Base-by-base conservation (phyloP, 345 rosid species). In the Arabidopsis arenosa region DNA sequence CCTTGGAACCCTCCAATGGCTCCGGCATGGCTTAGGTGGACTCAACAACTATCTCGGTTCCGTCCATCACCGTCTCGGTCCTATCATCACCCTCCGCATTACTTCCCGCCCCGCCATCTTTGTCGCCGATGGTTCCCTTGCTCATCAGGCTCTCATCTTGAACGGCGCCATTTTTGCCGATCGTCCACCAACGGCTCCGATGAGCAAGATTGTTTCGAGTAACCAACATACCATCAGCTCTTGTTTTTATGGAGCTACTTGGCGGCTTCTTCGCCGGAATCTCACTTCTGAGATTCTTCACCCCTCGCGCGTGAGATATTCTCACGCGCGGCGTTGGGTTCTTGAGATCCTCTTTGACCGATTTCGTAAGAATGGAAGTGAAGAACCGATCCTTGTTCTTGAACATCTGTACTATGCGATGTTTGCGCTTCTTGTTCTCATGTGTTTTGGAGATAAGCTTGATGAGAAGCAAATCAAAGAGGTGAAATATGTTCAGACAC, bases 361-460 rank as follows among this genome's bases (percentile, higher is more conserved):
- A 0, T 51, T 75, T n/a, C 74, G 11, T 54, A 47, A 9, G 14
- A 26, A 30, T 0, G 43, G 45, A 47, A 26, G 68, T 1, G 5
- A 57, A 63, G 70, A 53, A 18, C 51, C 78, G 0, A 57, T 76
- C 21, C 53, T 40, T 4, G 64, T 58, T 6, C 36, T 76, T 30
- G 72, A 63, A 6, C 80, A 76, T 40, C 73, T 76, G 13, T 75
- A 62, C 6, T 80, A 76, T 9, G 63, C 75, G 0, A 80, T 80
- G 78, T 72, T 72, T 9, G 72, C 80, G 7, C 75, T 77, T 15
- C 59, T 81, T 2, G 81, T 74, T 0, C 55, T 77, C 0, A 81
- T 81, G 81, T 81, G 84, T 60, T 81, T 73, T 9, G 84, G 81
- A 2, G 75, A 77, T 23, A 81, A 77, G 66, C 84, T 81, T 21